Base-by-base conservation (phyloP, 2,329 filamentous ascomycete genomes). In the Dothiorella sarmentorum region DNA sequence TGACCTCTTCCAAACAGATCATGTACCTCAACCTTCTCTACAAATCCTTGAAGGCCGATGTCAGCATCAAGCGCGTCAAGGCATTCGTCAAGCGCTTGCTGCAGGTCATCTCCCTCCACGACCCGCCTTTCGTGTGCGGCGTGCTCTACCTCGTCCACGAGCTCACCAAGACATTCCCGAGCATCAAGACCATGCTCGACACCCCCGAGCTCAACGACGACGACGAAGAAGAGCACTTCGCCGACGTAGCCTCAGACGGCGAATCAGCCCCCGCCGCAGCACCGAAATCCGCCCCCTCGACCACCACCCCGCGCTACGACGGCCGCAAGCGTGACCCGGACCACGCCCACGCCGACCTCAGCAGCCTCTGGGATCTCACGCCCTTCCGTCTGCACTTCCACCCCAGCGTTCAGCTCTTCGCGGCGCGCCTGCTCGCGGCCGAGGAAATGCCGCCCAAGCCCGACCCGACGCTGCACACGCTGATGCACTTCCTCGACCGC, bases 401-500 rank as follows among this genome's bases (percentile, higher is more conserved):
- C 69, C 94, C 94, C 1, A 96, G 94, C 0, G 93, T 99, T 2
- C 85, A 87, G 33, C 83, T 97, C 4, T 93, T 91, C 69, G 91
- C 93, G 1, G 78, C 82, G 15, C 85, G 86, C 59, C 76, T 97
- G 37, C 74, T 96, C 51, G 83, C 85, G 60, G 18, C 15, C 11
- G 82, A 87, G 63, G 82, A 85, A 53, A 86, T 90, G 72, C 87
- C 90, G 61, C 85, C 89, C 62, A 97, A 97, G 73, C 92, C 94
- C 0, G 94, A 99, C 67, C 81, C 97, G 53, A 87, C 89, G 15
- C 87, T 91, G 60, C 93, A 97, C 72, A 94, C 90, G 1, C 82
- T 99, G 49, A 94, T 94, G 68, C 89, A 95, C 72, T 99, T 99
- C 80, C 81, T 99, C 60, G 94, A 99, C 75, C 92, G 95, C 66